A percentile compares a stretch with the other conserved stretches of the same genome.
phyloP scores from a whole-genome alignment of 164 flowering plant genomes.

The Litsea cubeba region DNA sequence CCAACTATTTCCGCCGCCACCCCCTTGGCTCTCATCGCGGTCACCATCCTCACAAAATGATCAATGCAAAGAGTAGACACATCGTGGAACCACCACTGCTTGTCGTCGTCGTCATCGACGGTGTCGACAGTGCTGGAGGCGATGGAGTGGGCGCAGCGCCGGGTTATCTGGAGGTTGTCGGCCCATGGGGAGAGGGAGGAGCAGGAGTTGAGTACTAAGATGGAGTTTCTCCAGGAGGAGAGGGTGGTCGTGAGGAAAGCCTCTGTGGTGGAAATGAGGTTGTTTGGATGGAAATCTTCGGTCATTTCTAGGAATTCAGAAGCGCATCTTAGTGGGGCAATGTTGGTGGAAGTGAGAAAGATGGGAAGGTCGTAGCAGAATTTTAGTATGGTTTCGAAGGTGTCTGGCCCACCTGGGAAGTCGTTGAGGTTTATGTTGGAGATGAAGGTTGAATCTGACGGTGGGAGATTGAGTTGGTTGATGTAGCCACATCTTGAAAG shows the following conservation, averaged over 20 bases:
- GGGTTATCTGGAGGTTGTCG: conserved; percentile 74
- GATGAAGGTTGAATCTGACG: conserved; percentile 21
- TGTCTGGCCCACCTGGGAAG: conserved; percentile 77
- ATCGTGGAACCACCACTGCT: conserved; percentile 62
- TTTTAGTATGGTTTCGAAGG: conserved; percentile 54
- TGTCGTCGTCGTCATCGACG: conserved; percentile 20
- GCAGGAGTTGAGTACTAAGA: conserved; percentile 61
- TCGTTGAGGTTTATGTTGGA: conserved; percentile 53
- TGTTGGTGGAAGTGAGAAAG: conserved; percentile 47
- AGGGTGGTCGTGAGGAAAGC: conserved; percentile 69
- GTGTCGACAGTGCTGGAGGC: conserved; percentile 22
- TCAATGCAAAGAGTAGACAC: conserved; percentile 57
- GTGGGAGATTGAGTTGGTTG: conserved; percentile 31
- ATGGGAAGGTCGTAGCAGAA: conserved; percentile 76
- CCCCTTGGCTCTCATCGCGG: conserved; percentile 55
- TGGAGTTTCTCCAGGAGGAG: conserved; percentile 78
- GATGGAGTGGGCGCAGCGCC: conserved; percentile 79
- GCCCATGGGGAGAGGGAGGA: conserved; percentile 86
- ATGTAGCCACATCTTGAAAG: conserved; percentile 68
- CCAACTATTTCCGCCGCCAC: conserved; percentile 51
- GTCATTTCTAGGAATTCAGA: conserved; percentile 89
- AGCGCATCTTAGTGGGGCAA: conserved; percentile 71
- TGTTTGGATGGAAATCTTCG: conserved; percentile 74
- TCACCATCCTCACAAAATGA: conserved; percentile 58
- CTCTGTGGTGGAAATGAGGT: conserved; percentile 76